phyloP scores from a whole-genome alignment of 192 early-diverging fungal genomes.

The Pecoramyces ruminantium region DNA sequence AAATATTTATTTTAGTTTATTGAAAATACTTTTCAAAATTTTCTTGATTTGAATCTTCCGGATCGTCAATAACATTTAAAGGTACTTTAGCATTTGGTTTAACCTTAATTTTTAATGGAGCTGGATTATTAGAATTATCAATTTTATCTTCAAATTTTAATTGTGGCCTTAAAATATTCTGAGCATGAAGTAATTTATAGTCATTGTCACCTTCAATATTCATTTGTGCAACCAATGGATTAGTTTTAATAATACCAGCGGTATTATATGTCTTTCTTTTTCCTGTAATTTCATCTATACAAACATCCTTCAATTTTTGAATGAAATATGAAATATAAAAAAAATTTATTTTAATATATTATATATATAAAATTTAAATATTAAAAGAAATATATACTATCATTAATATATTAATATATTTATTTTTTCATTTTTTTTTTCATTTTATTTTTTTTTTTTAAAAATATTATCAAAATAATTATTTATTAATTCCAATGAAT shows the following conservation, averaged over 20 bases:
- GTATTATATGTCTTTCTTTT: background rate
- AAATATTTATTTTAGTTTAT: conserved; percentile 13
- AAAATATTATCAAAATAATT: too few species aligned
- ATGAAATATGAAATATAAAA: too few species aligned
- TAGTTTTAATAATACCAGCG: background rate
- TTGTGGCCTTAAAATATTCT: conserved; percentile 71
- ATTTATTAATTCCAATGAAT: too few species aligned
- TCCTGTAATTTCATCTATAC: conserved; percentile 51
- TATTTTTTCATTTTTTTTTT: too few species aligned
- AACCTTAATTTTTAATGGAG: conserved; percentile 53
- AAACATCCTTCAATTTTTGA: conserved; percentile 33
- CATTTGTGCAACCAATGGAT: conserved; percentile 23
- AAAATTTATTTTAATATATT: too few species aligned
- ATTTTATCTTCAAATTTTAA: conserved; percentile 65
- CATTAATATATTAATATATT: too few species aligned
- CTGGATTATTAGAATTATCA: conserved; percentile 71
- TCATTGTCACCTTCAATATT: conserved; percentile 4
- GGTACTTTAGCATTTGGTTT: conserved; percentile 74
- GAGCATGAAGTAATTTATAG: conserved; percentile 42
- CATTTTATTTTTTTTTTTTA: too few species aligned
- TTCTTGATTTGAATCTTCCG: background rate
- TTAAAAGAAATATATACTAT: too few species aligned
- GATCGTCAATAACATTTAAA: conserved; percentile 19
- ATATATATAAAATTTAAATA: too few species aligned
- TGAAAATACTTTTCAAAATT: conserved; percentile 9